These are phyloP conservation scores for Chloris gayana DNA, from an alignment of 176 grass and related monocot species.

Conservation along the genomic window DNA sequence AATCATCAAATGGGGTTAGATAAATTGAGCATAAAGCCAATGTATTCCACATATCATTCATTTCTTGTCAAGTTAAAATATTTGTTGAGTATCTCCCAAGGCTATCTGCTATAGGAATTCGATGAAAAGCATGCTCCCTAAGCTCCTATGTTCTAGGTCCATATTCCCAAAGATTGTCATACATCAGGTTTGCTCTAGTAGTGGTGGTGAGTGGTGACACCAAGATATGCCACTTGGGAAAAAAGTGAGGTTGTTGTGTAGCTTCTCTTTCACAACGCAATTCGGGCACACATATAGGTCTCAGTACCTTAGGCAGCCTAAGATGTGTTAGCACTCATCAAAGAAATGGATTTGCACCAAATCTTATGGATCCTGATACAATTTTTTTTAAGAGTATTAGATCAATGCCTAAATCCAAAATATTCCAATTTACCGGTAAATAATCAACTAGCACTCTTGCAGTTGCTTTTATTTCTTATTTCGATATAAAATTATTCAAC, in stretches of 20 bases:
- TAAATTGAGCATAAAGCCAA: background rate
- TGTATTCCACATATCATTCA: too few relatives aligned
- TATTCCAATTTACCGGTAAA: background rate
- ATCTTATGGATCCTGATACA: background rate
- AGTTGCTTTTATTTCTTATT: slow-evolving; percentile 31
- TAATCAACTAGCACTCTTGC: background rate
- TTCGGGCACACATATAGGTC: background rate
- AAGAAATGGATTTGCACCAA: background rate
- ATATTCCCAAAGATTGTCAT: slow-evolving; percentile 26
- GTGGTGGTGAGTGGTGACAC: slow-evolving; percentile 11
- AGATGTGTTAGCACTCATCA: background rate
- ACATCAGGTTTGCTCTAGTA: background rate
- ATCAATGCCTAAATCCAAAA: background rate
- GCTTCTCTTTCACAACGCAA: slow-evolving; percentile 1
- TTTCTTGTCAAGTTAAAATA: slow-evolving; percentile 16
- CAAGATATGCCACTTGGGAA: slow-evolving; percentile 6
- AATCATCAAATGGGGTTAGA: background rate
- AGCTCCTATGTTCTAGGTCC: background rate
- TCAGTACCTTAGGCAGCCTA: background rate
- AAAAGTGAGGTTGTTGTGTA: slow-evolving; percentile 9
- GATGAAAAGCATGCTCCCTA: slow-evolving; percentile 16
- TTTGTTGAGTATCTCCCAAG: too few relatives aligned
- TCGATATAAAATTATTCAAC: slow-evolving; percentile 12
- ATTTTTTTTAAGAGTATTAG: background rate
- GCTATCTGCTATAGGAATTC: slow-evolving; percentile 1